Conservation (phyloP, 2,329 filamentous ascomycete genomes). For the Cladosporium sp. region DNA sequence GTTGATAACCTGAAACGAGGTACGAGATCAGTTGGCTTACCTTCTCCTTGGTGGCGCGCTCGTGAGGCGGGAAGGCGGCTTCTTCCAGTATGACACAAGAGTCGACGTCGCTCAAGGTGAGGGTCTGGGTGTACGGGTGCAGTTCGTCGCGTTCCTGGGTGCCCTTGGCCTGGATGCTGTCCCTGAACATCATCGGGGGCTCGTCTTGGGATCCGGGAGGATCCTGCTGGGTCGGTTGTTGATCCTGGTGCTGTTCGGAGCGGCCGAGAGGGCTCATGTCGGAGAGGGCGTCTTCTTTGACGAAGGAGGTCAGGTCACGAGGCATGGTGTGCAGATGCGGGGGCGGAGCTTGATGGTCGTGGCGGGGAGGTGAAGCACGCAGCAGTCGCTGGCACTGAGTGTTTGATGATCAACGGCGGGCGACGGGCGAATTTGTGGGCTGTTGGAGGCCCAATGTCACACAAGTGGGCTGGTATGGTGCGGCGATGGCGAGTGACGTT, state of each 20-base stretch:
- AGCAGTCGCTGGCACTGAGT: too few relatives aligned
- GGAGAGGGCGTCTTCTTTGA: conserved; percentile 26
- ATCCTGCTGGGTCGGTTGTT: too few relatives aligned
- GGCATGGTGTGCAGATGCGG: conserved; percentile 30
- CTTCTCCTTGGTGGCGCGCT: conserved; percentile 55
- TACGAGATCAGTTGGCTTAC: conserved; percentile 34
- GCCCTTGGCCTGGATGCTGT: background rate
- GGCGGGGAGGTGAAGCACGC: background rate
- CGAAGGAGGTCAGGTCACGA: conserved; percentile 32
- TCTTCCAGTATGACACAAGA: conserved; percentile 55
- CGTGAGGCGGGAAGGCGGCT: conserved; percentile 51
- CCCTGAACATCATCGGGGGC: too few relatives aligned
- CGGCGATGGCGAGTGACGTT: too few relatives aligned
- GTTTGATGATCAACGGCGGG: background rate
- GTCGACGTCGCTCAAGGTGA: conserved; percentile 61
- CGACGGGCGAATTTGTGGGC: background rate
- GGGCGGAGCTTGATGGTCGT: background rate
- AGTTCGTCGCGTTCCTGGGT: conserved; percentile 47
- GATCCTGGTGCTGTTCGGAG: background rate
- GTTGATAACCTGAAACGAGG: background rate
- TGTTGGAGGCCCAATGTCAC: background rate
- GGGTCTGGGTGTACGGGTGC: conserved; percentile 66
- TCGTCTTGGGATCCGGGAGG: too few relatives aligned
- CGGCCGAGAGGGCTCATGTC: conserved; percentile 13
- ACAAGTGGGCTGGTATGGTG: background rate